Conservation (phyloP, 108 stramenopile species). For the Stephanodiscus minutulus region DNA sequence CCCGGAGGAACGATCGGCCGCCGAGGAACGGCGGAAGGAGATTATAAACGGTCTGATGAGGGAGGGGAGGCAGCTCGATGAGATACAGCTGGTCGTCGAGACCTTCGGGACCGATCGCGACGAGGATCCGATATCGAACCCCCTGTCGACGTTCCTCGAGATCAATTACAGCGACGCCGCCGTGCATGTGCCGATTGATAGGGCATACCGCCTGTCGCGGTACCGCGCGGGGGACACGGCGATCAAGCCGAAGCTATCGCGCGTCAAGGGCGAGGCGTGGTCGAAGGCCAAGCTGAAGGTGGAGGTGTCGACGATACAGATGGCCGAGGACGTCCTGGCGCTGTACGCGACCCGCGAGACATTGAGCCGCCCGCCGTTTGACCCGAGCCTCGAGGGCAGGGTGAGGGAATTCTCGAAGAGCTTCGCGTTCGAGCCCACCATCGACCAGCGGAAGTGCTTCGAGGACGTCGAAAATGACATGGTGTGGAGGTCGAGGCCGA, state of each 20-base stretch:
- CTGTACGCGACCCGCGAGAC: constrained; percentile 82
- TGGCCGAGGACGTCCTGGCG: constrained; percentile 82
- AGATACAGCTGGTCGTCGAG: constrained; percentile 58
- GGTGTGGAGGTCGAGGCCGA: constrained; percentile 90
- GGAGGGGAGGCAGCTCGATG: constrained; percentile 41
- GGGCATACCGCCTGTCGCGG: constrained; percentile 78
- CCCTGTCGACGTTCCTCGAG: constrained; percentile 71
- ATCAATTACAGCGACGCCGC: constrained; percentile 74
- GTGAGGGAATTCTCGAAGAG: constrained; percentile 73
- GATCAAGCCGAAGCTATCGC: constrained; percentile 70
- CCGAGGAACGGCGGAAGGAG: constrained; percentile 58
- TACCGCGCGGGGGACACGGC: constrained; percentile 78
- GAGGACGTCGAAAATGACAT: constrained; percentile 94
- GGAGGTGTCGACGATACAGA: constrained; percentile 73
- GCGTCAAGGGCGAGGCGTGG: constrained; percentile 80
- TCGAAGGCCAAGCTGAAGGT: constrained; percentile 73
- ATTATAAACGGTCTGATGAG: constrained; percentile 57
- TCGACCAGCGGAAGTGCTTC: constrained; percentile 86
- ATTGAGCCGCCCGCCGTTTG: constrained; percentile 64
- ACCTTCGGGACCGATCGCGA: constrained; percentile 77
- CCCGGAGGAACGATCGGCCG: constrained; percentile 53
- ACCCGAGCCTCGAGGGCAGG: constrained; percentile 62
- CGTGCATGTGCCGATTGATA: constrained; percentile 85
- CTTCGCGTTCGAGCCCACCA: constrained; percentile 83
- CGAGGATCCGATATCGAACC: constrained; percentile 76